Evolutionary conservation across 306 rosid genomes (phyloP).

Genomic region (Dryas drummondii): DNA sequence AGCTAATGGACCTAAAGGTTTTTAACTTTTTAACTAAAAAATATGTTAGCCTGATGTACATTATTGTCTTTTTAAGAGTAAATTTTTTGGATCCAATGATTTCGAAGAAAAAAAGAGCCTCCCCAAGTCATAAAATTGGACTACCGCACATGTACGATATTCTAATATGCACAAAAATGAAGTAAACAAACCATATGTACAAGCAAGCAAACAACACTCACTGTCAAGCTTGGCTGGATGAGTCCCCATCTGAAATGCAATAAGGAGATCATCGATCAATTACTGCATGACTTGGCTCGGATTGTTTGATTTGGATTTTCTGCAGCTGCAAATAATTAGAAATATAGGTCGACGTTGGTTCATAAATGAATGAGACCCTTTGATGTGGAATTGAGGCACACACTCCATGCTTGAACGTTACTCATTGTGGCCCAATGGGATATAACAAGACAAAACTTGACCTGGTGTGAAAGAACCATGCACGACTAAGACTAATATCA

Average conservation of each 20-base stretch:
- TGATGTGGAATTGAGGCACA: constrained; percentile 32
- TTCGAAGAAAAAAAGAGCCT: too few relatives aligned
- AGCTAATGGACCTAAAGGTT: too few relatives aligned
- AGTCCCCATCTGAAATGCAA: constrained; percentile 34
- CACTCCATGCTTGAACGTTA: constrained; percentile 35
- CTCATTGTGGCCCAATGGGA: constrained; percentile 34
- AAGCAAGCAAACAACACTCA: constrained; percentile 9
- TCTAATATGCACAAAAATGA: too few relatives aligned
- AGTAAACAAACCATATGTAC: too few relatives aligned
- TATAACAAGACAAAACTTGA: constrained; percentile 42
- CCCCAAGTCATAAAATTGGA: too few relatives aligned
- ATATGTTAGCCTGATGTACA: too few relatives aligned
- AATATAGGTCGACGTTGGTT: neutral
- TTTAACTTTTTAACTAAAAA: too few relatives aligned
- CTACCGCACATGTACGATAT: too few relatives aligned
- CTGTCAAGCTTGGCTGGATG: constrained; percentile 49
- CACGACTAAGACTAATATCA: constrained; percentile 18
- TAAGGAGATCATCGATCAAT: constrained; percentile 8
- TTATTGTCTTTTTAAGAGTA: too few relatives aligned
- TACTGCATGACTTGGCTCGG: constrained; percentile 18
- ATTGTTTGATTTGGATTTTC: constrained; percentile 41
- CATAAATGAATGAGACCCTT: constrained; percentile 34
- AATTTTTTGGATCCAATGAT: too few relatives aligned
- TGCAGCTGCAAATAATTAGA: constrained; percentile 36
- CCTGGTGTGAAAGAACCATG: constrained; percentile 29